A percentile compares a stretch with the other conserved stretches of the same genome.
phyloP scores from a whole-genome alignment of 805 yeast species.

The Candida nitratophila region DNA sequence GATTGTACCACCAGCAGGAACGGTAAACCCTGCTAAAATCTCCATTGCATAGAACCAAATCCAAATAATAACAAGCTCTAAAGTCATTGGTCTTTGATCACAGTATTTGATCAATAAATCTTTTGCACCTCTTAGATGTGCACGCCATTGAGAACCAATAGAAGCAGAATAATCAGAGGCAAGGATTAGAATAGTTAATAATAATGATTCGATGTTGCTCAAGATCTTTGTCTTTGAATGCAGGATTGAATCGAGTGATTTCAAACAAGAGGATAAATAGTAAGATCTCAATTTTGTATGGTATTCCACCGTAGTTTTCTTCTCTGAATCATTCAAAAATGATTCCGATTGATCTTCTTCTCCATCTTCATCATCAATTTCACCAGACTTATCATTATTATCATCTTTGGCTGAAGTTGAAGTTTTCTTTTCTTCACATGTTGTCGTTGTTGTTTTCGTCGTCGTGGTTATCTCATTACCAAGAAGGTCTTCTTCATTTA shows the following conservation, averaged over 20 bases:
- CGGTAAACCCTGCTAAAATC: conserved; percentile 50
- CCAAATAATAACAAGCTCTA: conserved; percentile 32
- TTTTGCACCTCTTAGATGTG: conserved; percentile 63
- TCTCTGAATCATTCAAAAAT: conserved; percentile 10
- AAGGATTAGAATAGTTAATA: conserved; percentile 59
- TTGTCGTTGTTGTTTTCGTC: too few species aligned
- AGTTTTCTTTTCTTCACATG: too few species aligned
- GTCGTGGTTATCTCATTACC: too few species aligned
- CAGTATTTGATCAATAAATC: conserved; percentile 50
- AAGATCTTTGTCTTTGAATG: conserved; percentile 32
- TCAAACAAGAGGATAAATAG: conserved; percentile 59
- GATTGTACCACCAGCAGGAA: conserved; percentile 54
- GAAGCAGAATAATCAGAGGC: conserved; percentile 60
- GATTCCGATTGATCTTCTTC: neutral
- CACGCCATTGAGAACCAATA: conserved; percentile 56
- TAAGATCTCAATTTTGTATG: conserved; percentile 54
- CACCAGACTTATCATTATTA: neutral
- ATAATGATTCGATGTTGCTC: conserved; percentile 60
- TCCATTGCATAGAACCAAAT: conserved; percentile 60
- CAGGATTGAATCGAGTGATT: conserved; percentile 47
- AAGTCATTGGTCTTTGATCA: conserved; percentile 22
- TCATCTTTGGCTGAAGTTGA: too few species aligned
- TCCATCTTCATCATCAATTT: conserved; percentile 4
- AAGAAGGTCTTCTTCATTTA: too few species aligned
- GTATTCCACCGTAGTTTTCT: conserved; percentile 18